These are phyloP conservation scores for Pinus tabuliformis DNA, from an alignment of 75 land plant species.

Conservation along the genomic window DNA sequence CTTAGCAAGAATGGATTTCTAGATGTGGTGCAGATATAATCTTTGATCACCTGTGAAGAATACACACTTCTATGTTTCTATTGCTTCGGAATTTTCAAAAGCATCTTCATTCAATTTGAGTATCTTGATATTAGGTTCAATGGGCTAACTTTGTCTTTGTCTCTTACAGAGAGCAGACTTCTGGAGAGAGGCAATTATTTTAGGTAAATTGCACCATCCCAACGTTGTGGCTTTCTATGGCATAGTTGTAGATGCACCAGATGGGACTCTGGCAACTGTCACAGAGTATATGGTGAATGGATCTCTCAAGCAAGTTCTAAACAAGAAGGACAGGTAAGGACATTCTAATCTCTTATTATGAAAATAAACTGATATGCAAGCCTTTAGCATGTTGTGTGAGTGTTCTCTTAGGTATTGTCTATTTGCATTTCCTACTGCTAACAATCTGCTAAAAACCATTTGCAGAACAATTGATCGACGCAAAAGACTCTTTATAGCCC, in stretches of 20 bases:
- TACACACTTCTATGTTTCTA: not conserved
- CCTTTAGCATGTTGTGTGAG: not conserved
- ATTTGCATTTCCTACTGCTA: not conserved
- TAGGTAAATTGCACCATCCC: conserved; percentile 42
- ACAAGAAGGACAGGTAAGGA: conserved; percentile 35
- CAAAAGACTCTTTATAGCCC: conserved; percentile 36
- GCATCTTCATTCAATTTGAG: not conserved
- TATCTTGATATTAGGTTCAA: not conserved
- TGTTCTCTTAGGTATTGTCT: not conserved
- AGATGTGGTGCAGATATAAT: not conserved
- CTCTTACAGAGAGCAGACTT: conserved; percentile 28
- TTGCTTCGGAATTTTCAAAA: not conserved
- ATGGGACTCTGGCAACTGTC: conserved; percentile 45
- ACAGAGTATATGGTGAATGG: conserved; percentile 57
- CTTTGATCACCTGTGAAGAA: not conserved
- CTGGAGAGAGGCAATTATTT: conserved; percentile 40
- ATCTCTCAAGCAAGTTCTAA: conserved; percentile 47
- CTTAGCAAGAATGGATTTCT: not conserved
- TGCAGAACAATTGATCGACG: conserved; percentile 36
- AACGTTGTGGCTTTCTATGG: conserved; percentile 58
- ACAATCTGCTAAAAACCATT: not conserved
- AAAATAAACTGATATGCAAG: conserved; percentile 1
- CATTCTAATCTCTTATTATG: not conserved
- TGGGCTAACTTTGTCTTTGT: too few relatives aligned
- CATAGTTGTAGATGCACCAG: conserved; percentile 41